These are phyloP conservation scores for Claviceps arundinis DNA, from an alignment of 2,329 filamentous ascomycete genomes.

Conservation along the genomic window DNA sequence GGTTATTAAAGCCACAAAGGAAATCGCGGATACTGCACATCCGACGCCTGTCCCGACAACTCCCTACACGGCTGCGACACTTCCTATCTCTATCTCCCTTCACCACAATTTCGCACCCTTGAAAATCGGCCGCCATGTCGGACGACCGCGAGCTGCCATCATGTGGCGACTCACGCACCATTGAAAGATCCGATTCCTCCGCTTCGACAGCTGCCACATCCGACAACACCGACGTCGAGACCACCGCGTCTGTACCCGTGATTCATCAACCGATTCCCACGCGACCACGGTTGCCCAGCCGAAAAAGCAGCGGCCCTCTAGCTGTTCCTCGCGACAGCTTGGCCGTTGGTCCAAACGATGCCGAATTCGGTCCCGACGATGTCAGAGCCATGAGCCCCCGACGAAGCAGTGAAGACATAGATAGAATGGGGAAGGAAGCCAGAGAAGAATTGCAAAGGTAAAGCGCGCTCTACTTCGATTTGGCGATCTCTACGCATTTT, in stretches of 20 bases:
- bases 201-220: conserved; percentile 17
- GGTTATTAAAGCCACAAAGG: neutral
- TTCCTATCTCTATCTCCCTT: neutral
- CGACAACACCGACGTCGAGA: conserved; percentile 18
- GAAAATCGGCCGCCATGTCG: conserved; percentile 9
- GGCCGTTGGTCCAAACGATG: conserved; percentile 58
- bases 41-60: neutral
- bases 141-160: conserved; percentile 13
- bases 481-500: neutral
- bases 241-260: conserved; percentile 26
- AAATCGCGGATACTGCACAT: neutral
- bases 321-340: conserved; percentile 67
- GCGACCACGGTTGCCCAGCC: conserved; percentile 56
- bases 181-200: conserved; percentile 26
- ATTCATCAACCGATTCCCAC: conserved; percentile 39
- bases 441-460: conserved; percentile 50
- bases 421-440: conserved; percentile 74
- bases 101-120: too few relatives aligned
- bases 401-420: conserved; percentile 79
- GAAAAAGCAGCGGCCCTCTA: conserved; percentile 71
- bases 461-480: conserved; percentile 9
- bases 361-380: conserved; percentile 73
- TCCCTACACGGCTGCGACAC: neutral
- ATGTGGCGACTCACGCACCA: conserved; percentile 17
- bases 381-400: conserved; percentile 90